phyloP scores from a whole-genome alignment of 78 protist species.

The Protostelium mycophagum region DNA sequence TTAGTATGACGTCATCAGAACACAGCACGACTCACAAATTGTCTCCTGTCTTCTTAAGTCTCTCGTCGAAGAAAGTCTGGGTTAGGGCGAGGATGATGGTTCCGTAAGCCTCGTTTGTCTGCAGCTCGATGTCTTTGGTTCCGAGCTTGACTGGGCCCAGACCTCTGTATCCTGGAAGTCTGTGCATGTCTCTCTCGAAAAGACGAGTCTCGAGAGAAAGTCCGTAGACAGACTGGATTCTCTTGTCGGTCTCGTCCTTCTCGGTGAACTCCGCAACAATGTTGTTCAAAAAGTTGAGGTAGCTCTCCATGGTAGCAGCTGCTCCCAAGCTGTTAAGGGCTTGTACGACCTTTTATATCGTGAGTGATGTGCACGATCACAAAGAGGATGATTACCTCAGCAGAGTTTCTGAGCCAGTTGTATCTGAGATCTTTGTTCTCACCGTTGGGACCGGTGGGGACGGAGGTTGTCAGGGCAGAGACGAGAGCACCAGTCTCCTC shows the following conservation, averaged over 20 bases:
- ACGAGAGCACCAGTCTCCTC: constrained; percentile 68
- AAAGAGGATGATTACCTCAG: neutral
- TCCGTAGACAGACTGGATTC: constrained; percentile 65
- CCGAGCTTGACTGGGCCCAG: constrained; percentile 66
- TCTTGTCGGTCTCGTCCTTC: constrained; percentile 17
- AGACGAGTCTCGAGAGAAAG: constrained; percentile 51
- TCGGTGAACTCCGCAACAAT: constrained; percentile 50
- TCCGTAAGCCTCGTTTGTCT: constrained; percentile 60
- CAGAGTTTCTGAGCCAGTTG: neutral
- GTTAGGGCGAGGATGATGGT: constrained; percentile 39
- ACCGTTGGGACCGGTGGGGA: constrained; percentile 32
- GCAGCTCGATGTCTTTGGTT: constrained; percentile 27
- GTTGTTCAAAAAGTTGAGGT: constrained; percentile 50
- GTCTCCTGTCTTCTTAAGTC: constrained; percentile 53
- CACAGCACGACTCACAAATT: constrained; percentile 13
- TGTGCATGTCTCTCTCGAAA: constrained; percentile 44
- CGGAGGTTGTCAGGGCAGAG: constrained; percentile 63
- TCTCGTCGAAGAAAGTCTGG: constrained; percentile 65
- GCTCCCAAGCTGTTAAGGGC: constrained; percentile 50
- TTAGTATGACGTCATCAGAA: neutral
- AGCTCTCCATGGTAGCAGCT: constrained; percentile 60
- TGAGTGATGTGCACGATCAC: neutral
- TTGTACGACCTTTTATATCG: constrained; percentile 11
- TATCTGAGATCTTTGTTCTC: constrained; percentile 33
- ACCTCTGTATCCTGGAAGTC: constrained; percentile 68